phyloP scores from a whole-genome alignment of 106 monocot genomes.

The Chionographis japonica region DNA sequence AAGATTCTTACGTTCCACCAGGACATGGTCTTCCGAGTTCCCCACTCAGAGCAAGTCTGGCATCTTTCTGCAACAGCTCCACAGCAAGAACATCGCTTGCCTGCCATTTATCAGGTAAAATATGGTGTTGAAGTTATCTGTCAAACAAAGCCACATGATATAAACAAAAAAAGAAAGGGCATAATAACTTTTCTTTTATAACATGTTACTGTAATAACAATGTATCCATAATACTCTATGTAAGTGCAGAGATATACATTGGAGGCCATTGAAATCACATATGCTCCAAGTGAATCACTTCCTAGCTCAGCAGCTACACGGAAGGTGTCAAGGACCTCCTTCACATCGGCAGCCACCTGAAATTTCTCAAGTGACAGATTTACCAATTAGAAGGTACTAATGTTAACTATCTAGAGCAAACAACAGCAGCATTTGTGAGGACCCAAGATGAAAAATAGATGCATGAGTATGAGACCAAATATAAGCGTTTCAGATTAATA shows the following conservation, averaged over 20 bases:
- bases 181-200: neutral
- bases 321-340: constrained; percentile 84
- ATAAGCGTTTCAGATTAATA: too few species aligned
- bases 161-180: neutral
- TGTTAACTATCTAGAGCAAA: too few species aligned
- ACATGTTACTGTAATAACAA: neutral
- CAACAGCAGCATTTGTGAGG: too few species aligned
- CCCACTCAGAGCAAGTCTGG: constrained; percentile 70
- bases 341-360: constrained; percentile 68
- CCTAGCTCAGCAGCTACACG: constrained; percentile 89
- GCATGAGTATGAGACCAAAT: too few species aligned
- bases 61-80: constrained; percentile 89
- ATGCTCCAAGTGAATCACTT: constrained; percentile 81
- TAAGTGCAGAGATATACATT: constrained; percentile 42
- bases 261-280: constrained; percentile 96
- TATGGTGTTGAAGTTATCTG: neutral
- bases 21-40: constrained; percentile 78
- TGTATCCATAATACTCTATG: neutral
- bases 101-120: constrained; percentile 32
- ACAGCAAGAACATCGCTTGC: constrained; percentile 93
- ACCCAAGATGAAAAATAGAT: too few species aligned
- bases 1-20: constrained; percentile 74
- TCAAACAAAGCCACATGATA: too few species aligned
- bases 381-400: neutral
- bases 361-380: neutral